A percentile compares a stretch with the other conserved stretches of the same genome.
phyloP scores from a whole-genome alignment of 2,329 filamentous ascomycete genomes.

The Verticillium tricorpus region DNA sequence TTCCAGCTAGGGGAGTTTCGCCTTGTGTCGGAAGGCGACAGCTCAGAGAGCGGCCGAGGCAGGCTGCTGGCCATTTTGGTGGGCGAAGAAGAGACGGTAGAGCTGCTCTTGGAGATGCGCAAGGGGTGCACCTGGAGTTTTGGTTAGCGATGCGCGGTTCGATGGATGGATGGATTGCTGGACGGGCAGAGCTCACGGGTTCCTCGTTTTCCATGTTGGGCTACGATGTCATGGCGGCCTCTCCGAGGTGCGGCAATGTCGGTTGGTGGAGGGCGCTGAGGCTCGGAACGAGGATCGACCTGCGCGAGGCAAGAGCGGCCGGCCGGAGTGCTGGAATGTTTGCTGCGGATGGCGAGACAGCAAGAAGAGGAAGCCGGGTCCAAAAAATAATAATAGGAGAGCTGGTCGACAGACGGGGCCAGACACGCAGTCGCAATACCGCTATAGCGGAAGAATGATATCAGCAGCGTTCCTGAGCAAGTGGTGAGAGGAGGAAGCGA shows the following conservation, averaged over 20 bases:
- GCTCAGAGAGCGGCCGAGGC: conserved; percentile 78
- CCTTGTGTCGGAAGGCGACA: conserved; percentile 79
- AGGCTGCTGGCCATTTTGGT: conserved; percentile 57
- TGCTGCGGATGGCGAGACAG: conserved; percentile 1
- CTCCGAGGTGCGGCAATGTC: neutral
- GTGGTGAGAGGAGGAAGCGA: conserved; percentile 9
- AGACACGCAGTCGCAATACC: neutral
- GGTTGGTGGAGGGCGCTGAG: neutral
- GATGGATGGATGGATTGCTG: neutral
- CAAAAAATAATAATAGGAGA: neutral
- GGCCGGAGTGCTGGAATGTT: conserved; percentile 4
- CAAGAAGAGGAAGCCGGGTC: neutral
- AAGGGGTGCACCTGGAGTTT: conserved; percentile 65
- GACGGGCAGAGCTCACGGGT: conserved; percentile 9
- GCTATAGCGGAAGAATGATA: conserved; percentile 7
- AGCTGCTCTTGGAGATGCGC: conserved; percentile 65
- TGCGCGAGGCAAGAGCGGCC: neutral
- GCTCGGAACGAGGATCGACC: neutral
- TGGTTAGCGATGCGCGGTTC: neutral
- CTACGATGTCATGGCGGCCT: conserved; percentile 3
- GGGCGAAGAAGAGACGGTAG: conserved; percentile 47
- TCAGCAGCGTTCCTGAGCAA: conserved; percentile 12
- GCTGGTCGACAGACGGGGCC: neutral
- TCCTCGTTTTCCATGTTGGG: conserved; percentile 13
- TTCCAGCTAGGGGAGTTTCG: conserved; percentile 92